A percentile compares a stretch with the other conserved stretches of the same genome.
phyloP scores from a whole-genome alignment of 108 stramenopile species.

The Cyclostephanos tholiformis region DNA sequence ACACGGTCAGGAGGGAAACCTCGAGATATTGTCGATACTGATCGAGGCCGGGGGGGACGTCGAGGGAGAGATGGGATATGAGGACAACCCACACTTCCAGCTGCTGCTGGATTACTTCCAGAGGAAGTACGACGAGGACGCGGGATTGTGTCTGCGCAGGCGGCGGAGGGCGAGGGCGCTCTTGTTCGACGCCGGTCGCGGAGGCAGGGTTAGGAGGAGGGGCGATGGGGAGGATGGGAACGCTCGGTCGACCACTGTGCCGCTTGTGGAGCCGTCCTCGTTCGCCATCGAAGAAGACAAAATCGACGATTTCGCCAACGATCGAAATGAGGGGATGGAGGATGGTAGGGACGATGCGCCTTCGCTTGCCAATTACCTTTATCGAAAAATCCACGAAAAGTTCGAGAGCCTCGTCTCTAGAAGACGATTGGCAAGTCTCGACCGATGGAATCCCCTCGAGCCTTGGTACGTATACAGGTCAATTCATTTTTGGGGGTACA shows the following conservation, averaged over 20 bases:
- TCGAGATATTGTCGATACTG: slow-evolving; percentile 36
- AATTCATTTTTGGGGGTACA: slow-evolving; percentile 74
- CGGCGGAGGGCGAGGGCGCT: slow-evolving; percentile 26
- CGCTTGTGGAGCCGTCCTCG: slow-evolving; percentile 14
- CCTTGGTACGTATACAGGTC: slow-evolving; percentile 21
- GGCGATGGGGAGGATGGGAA: neutral
- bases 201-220: neutral
- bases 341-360: slow-evolving; percentile 6
- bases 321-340: neutral
- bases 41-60: slow-evolving; percentile 27
- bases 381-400: slow-evolving; percentile 18
- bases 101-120: slow-evolving; percentile 37
- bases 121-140: slow-evolving; percentile 38
- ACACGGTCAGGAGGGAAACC: slow-evolving; percentile 24
- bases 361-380: slow-evolving; percentile 1
- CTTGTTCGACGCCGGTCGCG: slow-evolving; percentile 11
- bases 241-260: slow-evolving; percentile 2
- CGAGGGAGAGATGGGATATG: neutral
- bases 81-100: slow-evolving; percentile 38
- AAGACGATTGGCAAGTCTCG: neutral
- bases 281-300: slow-evolving; percentile 3
- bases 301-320: slow-evolving; percentile 10
- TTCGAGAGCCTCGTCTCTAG: slow-evolving; percentile 20
- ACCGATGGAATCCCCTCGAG: slow-evolving; percentile 22
- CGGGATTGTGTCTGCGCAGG: slow-evolving; percentile 20